phyloP scores from a whole-genome alignment of 768 basidiomycete species.

The Russula sp. region DNA sequence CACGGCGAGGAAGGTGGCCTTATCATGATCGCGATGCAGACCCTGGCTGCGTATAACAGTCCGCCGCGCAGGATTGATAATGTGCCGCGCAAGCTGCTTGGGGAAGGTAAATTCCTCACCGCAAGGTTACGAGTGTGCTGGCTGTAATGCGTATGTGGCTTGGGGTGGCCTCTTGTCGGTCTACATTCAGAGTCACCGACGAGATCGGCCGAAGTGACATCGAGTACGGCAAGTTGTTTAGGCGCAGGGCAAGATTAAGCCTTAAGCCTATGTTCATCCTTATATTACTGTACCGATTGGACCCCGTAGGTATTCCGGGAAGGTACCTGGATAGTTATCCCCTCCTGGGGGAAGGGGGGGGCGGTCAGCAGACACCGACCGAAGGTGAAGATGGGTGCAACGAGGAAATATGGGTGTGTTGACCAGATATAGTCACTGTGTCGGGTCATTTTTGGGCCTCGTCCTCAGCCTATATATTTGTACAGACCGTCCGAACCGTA shows the following conservation, averaged over 20 bases:
- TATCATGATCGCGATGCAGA: no score
- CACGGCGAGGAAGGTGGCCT: no score
- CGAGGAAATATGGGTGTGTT: not conserved
- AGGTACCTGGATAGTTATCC: slow-evolving; percentile 5
- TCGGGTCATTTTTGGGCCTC: not conserved
- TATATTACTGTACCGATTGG: slow-evolving; percentile 24
- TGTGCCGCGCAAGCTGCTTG: no score
- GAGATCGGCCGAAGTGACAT: slow-evolving; percentile 14
- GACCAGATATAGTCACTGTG: not conserved
- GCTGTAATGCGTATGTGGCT: not conserved
- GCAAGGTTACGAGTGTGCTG: no score
- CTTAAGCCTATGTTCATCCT: slow-evolving; percentile 27
- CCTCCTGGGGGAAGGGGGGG: not conserved
- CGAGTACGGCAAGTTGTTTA: slow-evolving; percentile 15
- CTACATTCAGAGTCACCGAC: slow-evolving; percentile 12
- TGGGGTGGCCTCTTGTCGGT: slow-evolving; percentile 21
- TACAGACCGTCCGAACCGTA: not conserved
- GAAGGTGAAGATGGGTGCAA: not conserved
- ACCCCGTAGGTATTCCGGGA: slow-evolving; percentile 25
- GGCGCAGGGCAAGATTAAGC: slow-evolving; percentile 24
- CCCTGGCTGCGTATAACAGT: no score
- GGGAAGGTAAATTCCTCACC: no score
- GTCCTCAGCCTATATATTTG: not conserved
- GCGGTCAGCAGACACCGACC: not conserved
- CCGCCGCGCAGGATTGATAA: no score